Conservation (phyloP, 805 yeast genomes). For the Wickerhamiella allomyrinae region DNA sequence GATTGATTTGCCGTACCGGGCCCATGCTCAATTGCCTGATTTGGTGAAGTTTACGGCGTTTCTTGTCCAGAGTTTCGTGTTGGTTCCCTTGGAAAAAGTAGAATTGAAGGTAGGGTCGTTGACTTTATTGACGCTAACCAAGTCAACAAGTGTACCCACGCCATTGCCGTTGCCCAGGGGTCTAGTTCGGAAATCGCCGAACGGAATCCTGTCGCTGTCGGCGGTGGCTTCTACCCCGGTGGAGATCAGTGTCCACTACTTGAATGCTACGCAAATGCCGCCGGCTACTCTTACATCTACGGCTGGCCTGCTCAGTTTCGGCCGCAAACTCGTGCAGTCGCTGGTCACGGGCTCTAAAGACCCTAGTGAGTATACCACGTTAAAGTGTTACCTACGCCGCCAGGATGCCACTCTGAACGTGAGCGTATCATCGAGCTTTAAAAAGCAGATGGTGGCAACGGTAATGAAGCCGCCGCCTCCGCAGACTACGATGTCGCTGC, state of each 20-base stretch:
- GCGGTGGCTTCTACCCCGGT: slow-evolving; percentile 17
- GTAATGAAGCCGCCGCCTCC: slow-evolving; percentile 30
- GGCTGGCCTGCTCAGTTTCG: slow-evolving; percentile 20
- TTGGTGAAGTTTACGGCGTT: slow-evolving; percentile 25
- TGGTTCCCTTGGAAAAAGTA: slow-evolving; percentile 22
- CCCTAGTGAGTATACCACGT: slow-evolving; percentile 23
- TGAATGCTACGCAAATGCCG: slow-evolving; percentile 26
- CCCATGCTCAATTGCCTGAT: slow-evolving; percentile 21
- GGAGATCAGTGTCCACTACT: slow-evolving; percentile 21
- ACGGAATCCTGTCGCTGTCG: slow-evolving; percentile 17
- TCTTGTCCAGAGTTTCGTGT: slow-evolving; percentile 26
- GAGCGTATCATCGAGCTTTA: slow-evolving; percentile 20
- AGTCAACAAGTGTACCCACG: slow-evolving; percentile 15
- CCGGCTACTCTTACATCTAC: slow-evolving; percentile 9
- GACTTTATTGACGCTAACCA: slow-evolving; percentile 19
- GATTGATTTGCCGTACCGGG: slow-evolving; percentile 26
- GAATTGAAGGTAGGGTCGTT: slow-evolving; percentile 21
- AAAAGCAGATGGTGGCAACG: slow-evolving; percentile 24
- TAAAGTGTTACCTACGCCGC: slow-evolving; percentile 20
- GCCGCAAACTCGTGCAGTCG: slow-evolving; percentile 20
- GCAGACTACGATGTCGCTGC: slow-evolving; percentile 23
- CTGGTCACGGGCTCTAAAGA: slow-evolving; percentile 19
- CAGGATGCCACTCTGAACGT: slow-evolving; percentile 24
- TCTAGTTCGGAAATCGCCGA: slow-evolving; percentile 17
- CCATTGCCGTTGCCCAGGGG: slow-evolving; percentile 15